Evolutionary conservation across 2,329 filamentous ascomycete species (phyloP), one percentile per base, ranked within the genome.

Genomic region (Apiospora phragmitis): DNA sequence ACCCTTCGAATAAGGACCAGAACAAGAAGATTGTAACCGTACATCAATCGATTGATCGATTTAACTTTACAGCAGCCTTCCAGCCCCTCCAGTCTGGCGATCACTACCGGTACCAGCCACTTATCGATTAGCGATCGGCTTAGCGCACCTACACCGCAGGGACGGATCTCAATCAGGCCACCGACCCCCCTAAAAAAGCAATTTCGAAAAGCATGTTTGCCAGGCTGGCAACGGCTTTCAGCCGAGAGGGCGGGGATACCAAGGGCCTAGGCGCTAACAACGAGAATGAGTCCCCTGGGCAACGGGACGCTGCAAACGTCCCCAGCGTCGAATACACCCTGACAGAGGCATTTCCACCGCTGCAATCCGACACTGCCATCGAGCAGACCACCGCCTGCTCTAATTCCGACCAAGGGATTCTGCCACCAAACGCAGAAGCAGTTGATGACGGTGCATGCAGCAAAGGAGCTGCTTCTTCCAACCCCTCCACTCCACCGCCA

Each of bases 321-420:
- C 51, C 62, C 55, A 62, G 29, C 69, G 74, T 75, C 69, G 72
- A 72, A 70, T 72, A 73, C 70, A 73, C 73, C 72, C 73, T 75
- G 72, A 72, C 73, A 68, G 74, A 74, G 73, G 72, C 76, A 47
- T 47, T 67, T 29, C 42, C 51, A 43, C 16, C 67, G 42, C 55
- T 32, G 67, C 21, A 38, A 21, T 32, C 51, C 51, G 26, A 59
- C 26, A 21, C 29, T 59, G 26, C 38, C 38, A 41, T 41, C 38
- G 38, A 41, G 38, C 38, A 41, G 38, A 41, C 45, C 41, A 51
- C 41, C 24, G 14, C n/a, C 62, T 38, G 32, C 21, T 55, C 62
- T n/a, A 67, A 32, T 32, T 21, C 51, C 51, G 29, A 59, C 26
- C 51, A 32, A 9, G 51, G 16, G 26, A 18, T 18, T 4, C 51